Evolutionary conservation across 2,329 filamentous ascomycete genomes (phyloP).

Genomic region (Talaromyces verruculosus): DNA sequence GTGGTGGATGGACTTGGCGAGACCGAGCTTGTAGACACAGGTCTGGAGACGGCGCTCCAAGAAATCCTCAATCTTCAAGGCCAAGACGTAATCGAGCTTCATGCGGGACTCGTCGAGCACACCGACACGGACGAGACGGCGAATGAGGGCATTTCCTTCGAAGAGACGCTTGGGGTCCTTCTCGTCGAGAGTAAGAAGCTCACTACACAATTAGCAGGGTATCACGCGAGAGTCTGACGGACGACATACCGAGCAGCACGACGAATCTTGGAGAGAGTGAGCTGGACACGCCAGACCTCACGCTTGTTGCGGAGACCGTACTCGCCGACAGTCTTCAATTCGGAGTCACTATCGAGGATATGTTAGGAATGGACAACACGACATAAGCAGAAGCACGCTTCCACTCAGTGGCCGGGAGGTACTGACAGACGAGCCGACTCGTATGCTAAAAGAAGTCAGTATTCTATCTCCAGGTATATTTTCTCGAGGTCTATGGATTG

Average conservation of each 20-base stretch:
- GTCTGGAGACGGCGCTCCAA: slow-evolving; percentile 99
- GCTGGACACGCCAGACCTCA: slow-evolving; percentile 99
- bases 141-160: slow-evolving; percentile 99
- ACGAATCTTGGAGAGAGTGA: slow-evolving; percentile 99
- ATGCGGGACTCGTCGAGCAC: slow-evolving; percentile 99
- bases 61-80: slow-evolving; percentile 99
- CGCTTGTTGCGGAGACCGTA: slow-evolving; percentile 99
- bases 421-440: slow-evolving; percentile 99
- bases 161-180: slow-evolving; percentile 99
- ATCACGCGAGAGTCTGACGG: too few relatives aligned
- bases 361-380: slow-evolving; percentile 72
- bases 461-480: not conserved
- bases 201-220: slow-evolving; percentile 57
- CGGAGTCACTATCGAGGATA: slow-evolving; percentile 74
- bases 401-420: slow-evolving; percentile 87
- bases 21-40: slow-evolving; percentile 99
- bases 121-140: slow-evolving; percentile 98
- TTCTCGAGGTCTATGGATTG: not conserved
- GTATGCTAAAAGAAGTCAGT: slow-evolving; percentile 62
- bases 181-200: slow-evolving; percentile 99
- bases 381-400: slow-evolving; percentile 98
- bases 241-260: slow-evolving; percentile 89
- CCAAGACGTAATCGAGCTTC: slow-evolving; percentile 99
- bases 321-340: slow-evolving; percentile 99
- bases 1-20: slow-evolving; percentile 99